phyloP scores from a whole-genome alignment of 352 stramenopile genomes.

The Globisporangium alternatum region DNA sequence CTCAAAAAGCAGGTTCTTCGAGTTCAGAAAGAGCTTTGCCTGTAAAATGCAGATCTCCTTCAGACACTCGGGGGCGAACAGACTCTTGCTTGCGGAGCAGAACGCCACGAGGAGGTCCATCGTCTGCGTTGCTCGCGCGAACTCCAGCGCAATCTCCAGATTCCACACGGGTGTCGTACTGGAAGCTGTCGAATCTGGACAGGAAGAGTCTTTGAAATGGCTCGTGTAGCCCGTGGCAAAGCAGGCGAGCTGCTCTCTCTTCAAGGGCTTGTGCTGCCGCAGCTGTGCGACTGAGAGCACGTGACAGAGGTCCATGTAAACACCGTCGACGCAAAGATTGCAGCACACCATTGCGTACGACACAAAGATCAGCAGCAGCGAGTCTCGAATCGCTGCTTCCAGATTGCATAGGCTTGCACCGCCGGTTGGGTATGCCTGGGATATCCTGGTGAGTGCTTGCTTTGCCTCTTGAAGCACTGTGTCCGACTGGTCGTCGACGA shows the following conservation, averaged over 20 bases:
- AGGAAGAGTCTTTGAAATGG: neutral
- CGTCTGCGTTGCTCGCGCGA: conserved; percentile 6
- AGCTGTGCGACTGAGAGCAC: neutral
- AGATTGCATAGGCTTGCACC: neutral
- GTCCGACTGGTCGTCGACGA: neutral
- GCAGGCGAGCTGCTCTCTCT: neutral
- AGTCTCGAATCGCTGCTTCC: neutral
- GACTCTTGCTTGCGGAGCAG: conserved; percentile 10
- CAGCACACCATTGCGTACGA: conserved; percentile 27
- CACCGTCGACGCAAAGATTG: conserved; percentile 17
- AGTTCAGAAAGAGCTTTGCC: conserved; percentile 1
- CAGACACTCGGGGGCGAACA: conserved; percentile 8
- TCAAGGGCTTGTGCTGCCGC: neutral
- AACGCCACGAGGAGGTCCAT: conserved; percentile 11
- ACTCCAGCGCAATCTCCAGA: conserved; percentile 8
- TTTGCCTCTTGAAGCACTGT: neutral
- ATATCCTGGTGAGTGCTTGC: neutral
- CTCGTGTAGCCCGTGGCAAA: neutral
- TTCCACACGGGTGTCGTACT: neutral
- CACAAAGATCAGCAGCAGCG: conserved; percentile 21
- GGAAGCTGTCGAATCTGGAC: neutral
- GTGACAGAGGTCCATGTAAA: conserved; percentile 28
- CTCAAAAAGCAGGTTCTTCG: conserved; percentile 2
- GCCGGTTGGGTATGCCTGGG: neutral
- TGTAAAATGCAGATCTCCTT: conserved; percentile 10